phyloP scores from a whole-genome alignment of 192 early-diverging fungal species.

The Coemansia sp. region DNA sequence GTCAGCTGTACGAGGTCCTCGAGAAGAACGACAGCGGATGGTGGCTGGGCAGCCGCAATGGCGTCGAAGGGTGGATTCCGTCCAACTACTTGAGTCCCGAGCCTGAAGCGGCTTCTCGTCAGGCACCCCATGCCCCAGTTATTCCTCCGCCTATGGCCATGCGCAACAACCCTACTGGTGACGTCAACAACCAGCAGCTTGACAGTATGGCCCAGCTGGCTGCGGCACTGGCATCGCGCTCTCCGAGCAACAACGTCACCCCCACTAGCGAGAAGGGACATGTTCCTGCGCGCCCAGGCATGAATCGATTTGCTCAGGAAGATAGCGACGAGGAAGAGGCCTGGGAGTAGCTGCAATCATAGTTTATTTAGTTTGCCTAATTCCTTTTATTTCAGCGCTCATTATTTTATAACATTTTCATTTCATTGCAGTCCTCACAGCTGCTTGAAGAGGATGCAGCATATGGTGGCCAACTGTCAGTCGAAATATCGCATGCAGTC shows the following conservation, averaged over 20 bases:
- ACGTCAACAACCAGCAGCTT: slow-evolving; percentile 8
- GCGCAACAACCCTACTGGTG: slow-evolving; percentile 19
- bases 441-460: too few relatives aligned
- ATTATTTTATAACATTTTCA: background rate
- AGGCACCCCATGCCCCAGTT: slow-evolving; percentile 15
- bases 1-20: slow-evolving; percentile 66
- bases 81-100: slow-evolving; percentile 74
- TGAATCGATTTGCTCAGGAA: slow-evolving; percentile 46
- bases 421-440: background rate
- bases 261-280: slow-evolving; percentile 14
- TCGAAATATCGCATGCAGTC: too few relatives aligned
- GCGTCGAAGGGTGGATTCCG: slow-evolving; percentile 74
- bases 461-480: too few relatives aligned
- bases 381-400: background rate
- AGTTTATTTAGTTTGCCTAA: background rate
- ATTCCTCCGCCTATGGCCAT: slow-evolving; percentile 26
- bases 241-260: slow-evolving; percentile 17
- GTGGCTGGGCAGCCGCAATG: slow-evolving; percentile 57
- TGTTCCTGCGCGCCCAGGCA: slow-evolving; percentile 36
- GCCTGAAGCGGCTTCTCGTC: slow-evolving; percentile 49
- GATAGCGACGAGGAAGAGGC: slow-evolving; percentile 50
- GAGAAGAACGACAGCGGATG: slow-evolving; percentile 64
- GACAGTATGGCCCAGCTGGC: slow-evolving; percentile 52
- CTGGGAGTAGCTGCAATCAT: slow-evolving; percentile 17
- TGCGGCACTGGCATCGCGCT: slow-evolving; percentile 45